Evolutionary conservation across 2,329 filamentous ascomycete genomes (phyloP), one percentile per base, ranked within the genome.

Genomic region (Periconia digitata): DNA sequence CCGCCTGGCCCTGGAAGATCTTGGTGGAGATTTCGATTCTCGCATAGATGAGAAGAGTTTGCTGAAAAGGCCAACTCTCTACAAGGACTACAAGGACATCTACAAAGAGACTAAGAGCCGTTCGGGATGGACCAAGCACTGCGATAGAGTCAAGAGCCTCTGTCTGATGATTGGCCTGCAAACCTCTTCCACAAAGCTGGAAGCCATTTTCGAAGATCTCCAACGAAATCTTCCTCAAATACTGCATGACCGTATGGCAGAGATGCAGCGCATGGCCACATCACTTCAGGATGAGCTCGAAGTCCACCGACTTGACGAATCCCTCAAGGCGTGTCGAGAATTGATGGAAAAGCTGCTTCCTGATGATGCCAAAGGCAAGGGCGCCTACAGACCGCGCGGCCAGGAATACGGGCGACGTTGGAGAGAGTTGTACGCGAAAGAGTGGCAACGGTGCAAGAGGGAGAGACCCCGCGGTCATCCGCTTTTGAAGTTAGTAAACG

Each of bases 281-380:
- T 15, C 43, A 38, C 16, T n/a, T 20, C 42, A 44, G 24, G 42
- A 34, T 4, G 37, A 44, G n/a, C 18, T 35, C 2, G 42, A 44
- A 16, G 15, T 29, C 5, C 24, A 46, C 16, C 44, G 44, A 3
- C 16, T 47, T 3, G 29, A 47, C 17, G 39, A 47, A 12, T 41
- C 29, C n/a, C 22, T 47, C 5, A 27, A 41, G 12, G 35, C 39
- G 27, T 47, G 44, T 15, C 44, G 44, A 17, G 44, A 47, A 21
- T 17, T 47, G 27, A 47, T 47, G 44, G 44, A 47, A 15, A 47
- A 47, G 20, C 22, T 47, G 10, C 37, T 47, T 13, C 37, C 37
- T 23, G 44, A 47, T 6, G 23, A 27, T 8, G 29, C 37, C 13
- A 23, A 22, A 6, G 44, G 23, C 16, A 47, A 42, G 17, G 44